Evolutionary conservation across 108 stramenopile genomes (phyloP), one percentile per base, ranked within the genome.

Genomic region (Nitzschia sp.): DNA sequence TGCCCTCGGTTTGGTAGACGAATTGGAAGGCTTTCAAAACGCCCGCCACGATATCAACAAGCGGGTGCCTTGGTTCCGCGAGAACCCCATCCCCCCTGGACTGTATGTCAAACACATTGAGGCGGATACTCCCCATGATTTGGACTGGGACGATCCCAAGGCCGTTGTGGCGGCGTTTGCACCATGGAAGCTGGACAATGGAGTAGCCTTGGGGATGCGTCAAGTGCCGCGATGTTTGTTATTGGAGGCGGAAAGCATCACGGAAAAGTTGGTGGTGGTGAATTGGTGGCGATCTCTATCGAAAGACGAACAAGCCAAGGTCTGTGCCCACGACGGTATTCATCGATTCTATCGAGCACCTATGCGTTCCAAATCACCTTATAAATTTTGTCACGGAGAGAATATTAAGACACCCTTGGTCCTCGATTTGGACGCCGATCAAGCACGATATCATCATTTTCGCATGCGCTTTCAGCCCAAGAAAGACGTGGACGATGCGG

Each of bases 211-310:
- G 32, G 64, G 64, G n/a, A 50, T 29, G 4, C 66, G 66, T 22
- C 47, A 55, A 16, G 32, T 67, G 13, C 66, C 66, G n/a, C 35
- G 26, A 17, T 67, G 66, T 55, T 56, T 67, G 6, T 27, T 67
- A 5, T 13, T 67, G 54, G 66, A 67, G 17, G 66, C 66, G 4
- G 17, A 44, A 41, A 44, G 34, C 1, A 11, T 17, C 25, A 31
- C 22, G 3, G 53, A 67, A 41, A 54, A 55, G 27, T 26, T 67
- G 22, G 36, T 67, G 5, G 54, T 67, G 1, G 22, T 56, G 15
- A 67, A 67, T 56, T 67, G 66, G 66, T 67, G 66, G 66, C 56
- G 45, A 38, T 21, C 27, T 25, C 26, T 67, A 25, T 26, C 36
- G 1, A 45, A 41, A 25, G 60, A 38, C n/a, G 23, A 61, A 26